Base-by-base conservation (phyloP, 345 rosid genomes). In the Dimocarpus longan region DNA sequence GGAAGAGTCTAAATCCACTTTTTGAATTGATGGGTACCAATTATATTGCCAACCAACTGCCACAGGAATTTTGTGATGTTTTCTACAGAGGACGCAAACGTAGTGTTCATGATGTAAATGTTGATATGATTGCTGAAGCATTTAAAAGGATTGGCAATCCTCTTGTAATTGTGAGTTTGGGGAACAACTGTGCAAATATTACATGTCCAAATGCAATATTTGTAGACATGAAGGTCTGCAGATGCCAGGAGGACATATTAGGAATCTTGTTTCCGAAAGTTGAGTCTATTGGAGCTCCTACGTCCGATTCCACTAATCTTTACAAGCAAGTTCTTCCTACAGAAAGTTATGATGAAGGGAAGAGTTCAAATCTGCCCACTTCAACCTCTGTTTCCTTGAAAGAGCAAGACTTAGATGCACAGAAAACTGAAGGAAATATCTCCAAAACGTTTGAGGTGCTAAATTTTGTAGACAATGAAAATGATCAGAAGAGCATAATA, bases 121-220 rank as follows among this genome's bases (percentile, higher is more conserved):
- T 62, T 32, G 64, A 60, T n/a, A 19, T 8, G 65, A 0, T 82
- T 5, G 84, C 83, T 26, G 56, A 84, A 57, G 90, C 84, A 6
- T 73, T 82, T 5, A 28, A 56, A 10, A 85, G 21, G 21, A 78
- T 78, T 9, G 79, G 73, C 24, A 81, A 85, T 76, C 86, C 90
- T 54, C 84, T 88, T 6, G 80, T 79, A 0, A 56, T 84, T 21
- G 80, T 80, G 68, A 78, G 64, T 64, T 19, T 71, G 2, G 63
- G 46, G 6, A 26, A 48, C 18, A n/a, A 68, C 56, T 19, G 50
- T 21, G 48, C 82, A 3, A 44, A 40, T 6, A 67, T 40, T 40
- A 10, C 7, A 9, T 65, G 79, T 76, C 71, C 62, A 10, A 70
- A 68, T 65, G 85, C 85, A 37, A 74, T 82, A 18, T 76, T 76